These are phyloP conservation scores for Canavalia ensiformis DNA, from an alignment of 306 rosid genomes.

Conservation along the genomic window DNA sequence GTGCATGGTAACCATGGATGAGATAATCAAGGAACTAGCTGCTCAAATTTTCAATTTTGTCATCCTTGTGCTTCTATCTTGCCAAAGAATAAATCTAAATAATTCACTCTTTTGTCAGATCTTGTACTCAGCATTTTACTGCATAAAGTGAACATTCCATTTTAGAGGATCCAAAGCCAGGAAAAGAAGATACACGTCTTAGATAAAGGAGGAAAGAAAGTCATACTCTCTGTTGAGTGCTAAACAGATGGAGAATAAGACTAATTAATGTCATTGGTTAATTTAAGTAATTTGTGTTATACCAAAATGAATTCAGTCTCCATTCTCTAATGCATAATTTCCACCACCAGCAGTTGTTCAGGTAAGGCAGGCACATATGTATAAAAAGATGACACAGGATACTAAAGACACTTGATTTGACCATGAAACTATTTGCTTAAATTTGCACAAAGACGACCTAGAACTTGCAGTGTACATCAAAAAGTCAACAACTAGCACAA, in stretches of 20 bases:
- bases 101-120: neutral
- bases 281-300: neutral
- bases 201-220: neutral
- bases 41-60: neutral
- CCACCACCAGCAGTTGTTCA: neutral
- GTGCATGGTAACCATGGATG: neutral
- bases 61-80: neutral
- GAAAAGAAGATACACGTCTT: neutral
- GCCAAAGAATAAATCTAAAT: constrained; percentile 1
- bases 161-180: neutral
- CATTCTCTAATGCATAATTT: neutral
- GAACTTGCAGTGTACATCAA: neutral
- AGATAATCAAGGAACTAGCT: neutral
- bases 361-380: neutral
- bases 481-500: constrained; percentile 1
- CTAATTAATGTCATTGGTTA: neutral
- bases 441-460: neutral
- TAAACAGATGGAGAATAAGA: neutral
- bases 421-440: constrained; percentile 6
- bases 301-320: neutral
- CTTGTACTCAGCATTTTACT: constrained; percentile 8
- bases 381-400: neutral
- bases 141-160: neutral
- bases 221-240: neutral
- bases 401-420: constrained; percentile 16